These are phyloP conservation scores for Tetracentron sinense DNA, from an alignment of 164 flowering plant genomes.

Conservation along the genomic window DNA sequence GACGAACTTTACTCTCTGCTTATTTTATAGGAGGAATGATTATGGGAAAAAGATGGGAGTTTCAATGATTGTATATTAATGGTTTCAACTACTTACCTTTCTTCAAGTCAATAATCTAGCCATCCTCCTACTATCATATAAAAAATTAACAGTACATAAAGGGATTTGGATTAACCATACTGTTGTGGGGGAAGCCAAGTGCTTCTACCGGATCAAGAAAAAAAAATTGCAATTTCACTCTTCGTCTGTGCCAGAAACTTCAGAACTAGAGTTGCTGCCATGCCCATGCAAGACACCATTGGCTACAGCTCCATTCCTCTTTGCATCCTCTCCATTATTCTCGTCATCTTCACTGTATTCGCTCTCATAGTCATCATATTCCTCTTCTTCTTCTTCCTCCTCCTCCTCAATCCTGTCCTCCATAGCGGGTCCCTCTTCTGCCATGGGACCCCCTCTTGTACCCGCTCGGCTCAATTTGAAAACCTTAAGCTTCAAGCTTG, in stretches of 20 bases:
- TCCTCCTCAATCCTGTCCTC: conserved; percentile 57
- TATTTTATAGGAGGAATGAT: too few relatives aligned
- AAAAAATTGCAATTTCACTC: conserved; percentile 15
- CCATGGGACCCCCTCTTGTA: conserved; percentile 27
- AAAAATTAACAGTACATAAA: too few relatives aligned
- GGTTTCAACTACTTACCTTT: too few relatives aligned
- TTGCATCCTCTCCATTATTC: conserved; percentile 27
- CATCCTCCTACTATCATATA: too few relatives aligned
- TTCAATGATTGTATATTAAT: too few relatives aligned
- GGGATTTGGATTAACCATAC: not conserved
- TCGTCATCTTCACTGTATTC: conserved; percentile 78
- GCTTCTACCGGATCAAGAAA: too few relatives aligned
- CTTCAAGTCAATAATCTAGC: too few relatives aligned
- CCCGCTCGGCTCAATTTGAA: conserved; percentile 55
- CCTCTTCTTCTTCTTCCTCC: conserved; percentile 56
- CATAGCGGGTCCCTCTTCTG: conserved; percentile 32
- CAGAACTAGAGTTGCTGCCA: conserved; percentile 28
- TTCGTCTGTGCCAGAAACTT: conserved; percentile 36
- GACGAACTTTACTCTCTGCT: too few relatives aligned
- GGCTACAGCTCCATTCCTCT: conserved; percentile 31
- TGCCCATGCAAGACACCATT: conserved; percentile 29
- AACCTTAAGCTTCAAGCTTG: conserved; percentile 52
- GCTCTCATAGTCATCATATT: conserved; percentile 57
- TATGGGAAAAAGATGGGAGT: too few relatives aligned
- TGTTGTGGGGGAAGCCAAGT: too few relatives aligned